phyloP scores from a whole-genome alignment of 208 protist genomes.

The Acanthamoeba rhysodes region DNA sequence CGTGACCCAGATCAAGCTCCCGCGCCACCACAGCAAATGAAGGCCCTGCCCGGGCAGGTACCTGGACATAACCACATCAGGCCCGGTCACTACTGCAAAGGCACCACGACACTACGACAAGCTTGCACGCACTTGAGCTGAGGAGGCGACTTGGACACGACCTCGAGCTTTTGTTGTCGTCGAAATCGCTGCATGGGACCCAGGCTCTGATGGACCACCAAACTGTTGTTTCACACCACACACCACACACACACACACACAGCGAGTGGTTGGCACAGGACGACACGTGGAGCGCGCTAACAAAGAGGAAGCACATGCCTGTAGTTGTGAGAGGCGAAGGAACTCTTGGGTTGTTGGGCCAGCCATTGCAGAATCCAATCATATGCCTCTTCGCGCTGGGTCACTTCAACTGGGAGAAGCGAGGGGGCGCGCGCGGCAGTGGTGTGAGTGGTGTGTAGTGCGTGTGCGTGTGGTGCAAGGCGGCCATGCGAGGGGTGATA shows the following conservation, averaged over 20 bases:
- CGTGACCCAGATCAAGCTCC: slow-evolving; percentile 14
- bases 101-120: background rate
- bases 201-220: slow-evolving; percentile 69
- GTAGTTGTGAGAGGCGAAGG: slow-evolving; percentile 48
- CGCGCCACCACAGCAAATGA: slow-evolving; percentile 11
- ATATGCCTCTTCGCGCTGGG: slow-evolving; percentile 54
- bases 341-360: slow-evolving; percentile 19
- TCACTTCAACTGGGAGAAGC: slow-evolving; percentile 44
- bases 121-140: slow-evolving; percentile 1
- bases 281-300: background rate
- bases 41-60: slow-evolving; percentile 67
- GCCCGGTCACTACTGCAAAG: background rate
- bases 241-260: background rate
- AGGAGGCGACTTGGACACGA: slow-evolving; percentile 26
- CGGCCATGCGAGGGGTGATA: background rate
- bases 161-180: background rate
- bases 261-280: too few relatives aligned
- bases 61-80: background rate
- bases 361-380: slow-evolving; percentile 70
- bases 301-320: background rate
- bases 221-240: background rate
- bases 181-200: slow-evolving; percentile 68
- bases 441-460: background rate
- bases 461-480: background rate
- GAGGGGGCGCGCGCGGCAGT: background rate